Evolutionary conservation across 2,329 filamentous ascomycete species (phyloP), one percentile per base, ranked within the genome.

Genomic region (Polychaeton citri): DNA sequence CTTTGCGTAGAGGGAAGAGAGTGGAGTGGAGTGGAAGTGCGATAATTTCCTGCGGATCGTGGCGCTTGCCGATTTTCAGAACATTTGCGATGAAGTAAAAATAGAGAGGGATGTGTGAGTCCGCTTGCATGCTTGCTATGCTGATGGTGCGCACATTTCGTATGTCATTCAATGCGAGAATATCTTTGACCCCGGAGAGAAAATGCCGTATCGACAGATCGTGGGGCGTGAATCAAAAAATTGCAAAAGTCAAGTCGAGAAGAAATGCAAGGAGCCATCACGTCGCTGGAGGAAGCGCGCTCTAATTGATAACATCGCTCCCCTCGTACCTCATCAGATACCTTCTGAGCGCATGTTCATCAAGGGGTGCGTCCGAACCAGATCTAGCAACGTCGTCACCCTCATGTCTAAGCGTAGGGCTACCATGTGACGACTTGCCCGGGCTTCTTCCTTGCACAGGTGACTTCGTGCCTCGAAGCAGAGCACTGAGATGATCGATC

Each of bases 401-500:
- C 4, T 10, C 10, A n/a, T n/a, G n/a, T n/a, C n/a, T n/a, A n/a
- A n/a, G n/a, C 5, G 18, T 10, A 19, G 30, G 12, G 4, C 12
- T 32, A 12, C 13, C 30, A 6, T 32, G 13, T 5, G 13, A 16
- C 5, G 13, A 19, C 10, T 32, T 16, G 9, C 30, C 30, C 5
- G 13, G 13, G 17, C 30, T 19, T 10, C 30, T 12, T 5, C 30
- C 30, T 19, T 32, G 30, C 12, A 19, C 10, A 32, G 30, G 30
- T 4, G 30, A 19, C 12, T 19, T 19, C 10, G 13, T 32, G 10
- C 30, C 30, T 17, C 17, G 13, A 3, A 32, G 30, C 30, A 32
- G 12, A 19, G 30, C 30, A 9, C 13, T 42, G 16, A 54, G 42
- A 19, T 52, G 40, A 38, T 55, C 51, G 33, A 55, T 53, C 33